Conservation (phyloP, 345 rosid genomes). For the Turnera subulata region DNA sequence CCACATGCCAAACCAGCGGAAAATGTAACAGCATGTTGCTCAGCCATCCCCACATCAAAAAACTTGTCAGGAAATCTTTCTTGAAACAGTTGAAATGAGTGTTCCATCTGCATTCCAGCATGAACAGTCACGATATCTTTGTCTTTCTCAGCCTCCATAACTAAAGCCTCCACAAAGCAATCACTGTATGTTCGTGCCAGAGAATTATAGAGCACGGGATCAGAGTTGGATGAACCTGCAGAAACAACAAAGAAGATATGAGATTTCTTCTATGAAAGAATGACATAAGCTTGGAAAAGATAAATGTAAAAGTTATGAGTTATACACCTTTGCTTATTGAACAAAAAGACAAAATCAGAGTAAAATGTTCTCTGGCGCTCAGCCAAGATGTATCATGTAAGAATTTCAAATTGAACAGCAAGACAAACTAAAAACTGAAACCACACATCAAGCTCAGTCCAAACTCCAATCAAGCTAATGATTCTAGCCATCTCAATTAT, state of each 20-base stretch:
- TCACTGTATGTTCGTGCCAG: slow-evolving; percentile 64
- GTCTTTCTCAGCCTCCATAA: slow-evolving; percentile 77
- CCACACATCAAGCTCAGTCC: no score
- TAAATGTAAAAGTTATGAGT: background rate
- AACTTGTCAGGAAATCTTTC: slow-evolving; percentile 66
- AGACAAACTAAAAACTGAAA: no score
- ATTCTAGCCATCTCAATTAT: no score
- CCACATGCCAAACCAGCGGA: slow-evolving; percentile 93
- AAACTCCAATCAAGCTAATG: no score
- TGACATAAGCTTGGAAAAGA: background rate
- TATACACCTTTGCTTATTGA: no score
- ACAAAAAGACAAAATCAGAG: background rate
- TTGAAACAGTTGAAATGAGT: slow-evolving; percentile 54
- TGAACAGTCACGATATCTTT: slow-evolving; percentile 74
- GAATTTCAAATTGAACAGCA: no score
- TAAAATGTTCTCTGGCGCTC: background rate
- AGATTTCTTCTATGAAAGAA: background rate
- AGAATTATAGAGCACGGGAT: slow-evolving; percentile 18
- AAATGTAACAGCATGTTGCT: slow-evolving; percentile 94
- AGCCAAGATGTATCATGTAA: no score
- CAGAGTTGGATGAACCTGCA: slow-evolving; percentile 33
- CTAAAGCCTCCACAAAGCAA: slow-evolving; percentile 75
- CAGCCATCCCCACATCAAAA: slow-evolving; percentile 93
- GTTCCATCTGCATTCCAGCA: slow-evolving; percentile 80
- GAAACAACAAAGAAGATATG: background rate